Base-by-base conservation (phyloP, 768 basidiomycete species). In the Russula dissimulans region DNA sequence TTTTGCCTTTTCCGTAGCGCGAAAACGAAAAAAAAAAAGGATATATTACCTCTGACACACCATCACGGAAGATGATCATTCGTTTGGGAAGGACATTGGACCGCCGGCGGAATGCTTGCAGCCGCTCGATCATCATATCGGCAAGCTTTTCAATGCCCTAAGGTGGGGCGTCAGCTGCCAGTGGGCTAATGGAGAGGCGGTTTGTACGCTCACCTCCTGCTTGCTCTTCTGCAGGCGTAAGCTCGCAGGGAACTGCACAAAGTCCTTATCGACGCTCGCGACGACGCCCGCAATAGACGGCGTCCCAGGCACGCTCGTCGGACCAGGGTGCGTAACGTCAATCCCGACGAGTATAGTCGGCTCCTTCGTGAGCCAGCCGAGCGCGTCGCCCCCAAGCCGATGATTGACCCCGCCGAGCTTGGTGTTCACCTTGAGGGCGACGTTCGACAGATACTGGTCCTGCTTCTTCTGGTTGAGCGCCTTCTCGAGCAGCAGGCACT, bases 261-360 rank as follows among this genome's bases (percentile, higher is more conserved):
- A 91, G 3, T 75, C 71, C 29, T 75, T 73, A 67, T 92, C 89
- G 1, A 83, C 74, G 59, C 83, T 91, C 0, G 86, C 90, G 3
- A 92, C 91, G 10, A 92, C 85, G 0, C 89, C 90, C 0, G 87
- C 88, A 46, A 93, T 86, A 0, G 88, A 90, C 3, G 91, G 91
- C 1, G 89, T 85, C 3, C 90, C 91, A 3, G 77, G 77, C 53
- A 75, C 69, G 64, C 86, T 87, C 6, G 73, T 78, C 1, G 86
- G 85, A 1, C 86, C 80, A 4, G 89, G 87, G 63, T 92, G 89
- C 0, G 88, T 91, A 0, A 90, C 88, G 67, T 92, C 89, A 63
- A 90, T 88, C 0, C 91, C 91, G 3, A 93, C 84, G 68, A 93
- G 73, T 86, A 93, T 92, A 10, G 90, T 91, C 55, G 78, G 78